Conservation (phyloP, 2,329 filamentous ascomycete species). For the Colletotrichum sp. region DNA sequence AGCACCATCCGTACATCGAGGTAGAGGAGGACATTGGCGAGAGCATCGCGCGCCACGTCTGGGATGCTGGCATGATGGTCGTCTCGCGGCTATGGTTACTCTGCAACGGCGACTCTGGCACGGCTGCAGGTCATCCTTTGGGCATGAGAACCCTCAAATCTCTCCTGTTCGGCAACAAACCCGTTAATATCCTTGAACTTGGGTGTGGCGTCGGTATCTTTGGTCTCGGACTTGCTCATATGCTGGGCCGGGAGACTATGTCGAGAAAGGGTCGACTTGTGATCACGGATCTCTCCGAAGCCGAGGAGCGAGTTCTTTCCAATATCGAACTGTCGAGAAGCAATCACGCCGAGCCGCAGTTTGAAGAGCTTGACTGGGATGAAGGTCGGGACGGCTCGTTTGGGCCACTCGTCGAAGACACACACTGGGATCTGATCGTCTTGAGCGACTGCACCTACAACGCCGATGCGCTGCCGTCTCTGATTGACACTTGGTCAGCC, state of each 20-base stretch:
- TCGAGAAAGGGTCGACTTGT: conserved; percentile 40
- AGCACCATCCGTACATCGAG: conserved; percentile 35
- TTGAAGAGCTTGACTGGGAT: conserved; percentile 64
- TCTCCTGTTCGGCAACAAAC: conserved; percentile 27
- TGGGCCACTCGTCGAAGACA: conserved; percentile 40
- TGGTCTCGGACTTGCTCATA: conserved; percentile 51
- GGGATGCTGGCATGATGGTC: conserved; percentile 60
- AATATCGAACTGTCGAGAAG: conserved; percentile 44
- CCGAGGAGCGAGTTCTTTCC: conserved; percentile 49
- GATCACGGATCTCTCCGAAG: conserved; percentile 62
- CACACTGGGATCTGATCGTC: conserved; percentile 57
- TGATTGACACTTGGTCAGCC: conserved; percentile 58
- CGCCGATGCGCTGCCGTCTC: conserved; percentile 56
- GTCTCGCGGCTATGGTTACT: conserved; percentile 35
- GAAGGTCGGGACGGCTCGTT: conserved; percentile 51
- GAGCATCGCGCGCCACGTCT: conserved; percentile 64
- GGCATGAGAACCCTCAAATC: conserved; percentile 16
- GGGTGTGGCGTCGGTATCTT: conserved; percentile 63
- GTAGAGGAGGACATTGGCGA: conserved; percentile 64
- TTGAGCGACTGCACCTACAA: conserved; percentile 69
- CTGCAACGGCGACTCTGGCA: conserved; percentile 6
- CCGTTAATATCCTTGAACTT: conserved; percentile 55
- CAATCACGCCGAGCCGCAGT: conserved; percentile 36
- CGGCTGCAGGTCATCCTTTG: background rate
- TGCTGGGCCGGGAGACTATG: conserved; percentile 25